Evolutionary conservation across 1,284 basidiomycete species (phyloP).

Genomic region (Ganoderma multipileum): DNA sequence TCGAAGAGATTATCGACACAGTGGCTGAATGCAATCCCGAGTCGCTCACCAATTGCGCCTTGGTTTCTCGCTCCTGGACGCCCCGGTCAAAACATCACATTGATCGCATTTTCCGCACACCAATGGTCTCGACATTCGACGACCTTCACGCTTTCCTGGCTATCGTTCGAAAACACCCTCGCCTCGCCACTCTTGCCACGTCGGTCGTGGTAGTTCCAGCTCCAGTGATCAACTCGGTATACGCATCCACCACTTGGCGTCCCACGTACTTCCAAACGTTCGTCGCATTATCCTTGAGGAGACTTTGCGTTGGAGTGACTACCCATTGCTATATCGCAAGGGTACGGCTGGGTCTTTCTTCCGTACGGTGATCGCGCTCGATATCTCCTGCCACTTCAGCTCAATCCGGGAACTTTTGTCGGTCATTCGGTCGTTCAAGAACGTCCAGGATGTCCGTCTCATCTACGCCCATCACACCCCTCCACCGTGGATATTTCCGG

Average conservation of each 20-base stretch:
- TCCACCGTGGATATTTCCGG: not conserved
- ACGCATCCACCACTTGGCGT: not conserved
- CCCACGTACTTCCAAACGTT: not conserved
- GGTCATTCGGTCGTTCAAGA: not conserved
- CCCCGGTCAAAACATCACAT: not conserved
- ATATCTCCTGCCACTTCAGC: not conserved
- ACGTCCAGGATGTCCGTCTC: not conserved
- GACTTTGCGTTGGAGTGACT: not conserved
- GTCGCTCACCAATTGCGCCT: not conserved
- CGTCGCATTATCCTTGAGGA: not conserved
- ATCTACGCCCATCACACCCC: not conserved
- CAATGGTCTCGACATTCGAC: not conserved
- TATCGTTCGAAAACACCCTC: not conserved
- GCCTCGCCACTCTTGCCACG: not conserved
- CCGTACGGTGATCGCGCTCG: not conserved
- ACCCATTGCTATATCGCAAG: not conserved
- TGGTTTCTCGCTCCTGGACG: not conserved
- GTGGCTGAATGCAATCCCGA: not conserved
- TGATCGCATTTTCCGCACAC: not conserved
- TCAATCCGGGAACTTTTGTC: not conserved
- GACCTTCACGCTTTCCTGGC: not conserved
- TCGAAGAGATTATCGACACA: not conserved
- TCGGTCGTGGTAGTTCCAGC: not conserved
- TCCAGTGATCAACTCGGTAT: not conserved
- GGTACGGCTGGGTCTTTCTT: not conserved